Conservation (phyloP, 2,329 filamentous ascomycete genomes). For the Dendrostoma leiphaemia region DNA sequence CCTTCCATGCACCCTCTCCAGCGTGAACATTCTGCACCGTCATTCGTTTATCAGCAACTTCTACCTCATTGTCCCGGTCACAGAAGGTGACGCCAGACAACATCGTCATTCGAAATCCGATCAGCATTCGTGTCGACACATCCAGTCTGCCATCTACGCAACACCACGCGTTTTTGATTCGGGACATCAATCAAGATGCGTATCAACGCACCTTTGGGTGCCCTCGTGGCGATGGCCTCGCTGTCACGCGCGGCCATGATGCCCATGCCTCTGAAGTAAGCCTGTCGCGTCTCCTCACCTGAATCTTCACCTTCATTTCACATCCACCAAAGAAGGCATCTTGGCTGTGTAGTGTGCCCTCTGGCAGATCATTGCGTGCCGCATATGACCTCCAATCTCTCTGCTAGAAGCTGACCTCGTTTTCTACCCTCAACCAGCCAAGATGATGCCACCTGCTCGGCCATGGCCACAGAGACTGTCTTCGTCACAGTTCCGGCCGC, state of each 20-base stretch:
- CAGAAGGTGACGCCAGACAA: background rate
- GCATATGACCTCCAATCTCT: background rate
- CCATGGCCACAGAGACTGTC: slow-evolving; percentile 39
- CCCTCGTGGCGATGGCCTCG: slow-evolving; percentile 34
- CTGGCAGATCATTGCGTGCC: background rate
- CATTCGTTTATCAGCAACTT: slow-evolving; percentile 15
- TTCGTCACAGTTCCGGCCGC: slow-evolving; percentile 44
- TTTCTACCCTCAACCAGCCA: background rate
- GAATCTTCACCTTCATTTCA: background rate
- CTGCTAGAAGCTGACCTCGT: background rate
- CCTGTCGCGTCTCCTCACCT: background rate
- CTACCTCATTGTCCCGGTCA: background rate
- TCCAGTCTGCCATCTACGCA: background rate
- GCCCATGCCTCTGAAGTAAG: slow-evolving; percentile 34
- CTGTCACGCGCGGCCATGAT: slow-evolving; percentile 31
- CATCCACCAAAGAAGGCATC: background rate
- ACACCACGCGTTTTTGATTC: background rate
- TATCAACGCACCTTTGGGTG: slow-evolving; percentile 32
- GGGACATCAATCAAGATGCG: slow-evolving; percentile 35
- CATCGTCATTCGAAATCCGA: background rate
- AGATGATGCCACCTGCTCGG: slow-evolving; percentile 36
- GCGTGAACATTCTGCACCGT: slow-evolving; percentile 5
- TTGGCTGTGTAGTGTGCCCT: too few relatives aligned
- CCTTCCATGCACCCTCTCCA: background rate
- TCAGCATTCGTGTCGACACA: background rate